Base-by-base conservation (phyloP, 1,139 yeast genomes). In the Blastobotrys aristatus region DNA sequence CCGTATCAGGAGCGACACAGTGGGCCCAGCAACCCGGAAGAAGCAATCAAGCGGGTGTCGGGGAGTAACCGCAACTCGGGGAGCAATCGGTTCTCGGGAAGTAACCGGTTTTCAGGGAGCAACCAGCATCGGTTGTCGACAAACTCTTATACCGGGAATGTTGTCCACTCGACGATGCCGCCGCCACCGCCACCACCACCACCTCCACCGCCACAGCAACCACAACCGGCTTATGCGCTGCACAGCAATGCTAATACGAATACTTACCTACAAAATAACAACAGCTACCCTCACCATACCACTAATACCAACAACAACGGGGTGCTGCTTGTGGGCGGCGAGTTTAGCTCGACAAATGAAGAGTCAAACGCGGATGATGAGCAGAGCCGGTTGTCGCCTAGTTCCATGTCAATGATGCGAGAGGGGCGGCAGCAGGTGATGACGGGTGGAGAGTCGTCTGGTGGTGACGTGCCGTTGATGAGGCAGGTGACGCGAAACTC, bases 281-380 rank as follows among this genome's bases (percentile, higher is more conserved):
- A 33, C 22, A 33, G 14, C 14, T 6, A 5, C 5, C 5, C 5
- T 10, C 10, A 16, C 24, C 16, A 21, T 18, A n/a, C n/a, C 24
- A 34, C 22, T 14, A 34, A 34, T 13, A 24, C 38, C 21, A 26
- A 37, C n/a, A 37, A 14, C 18, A 29, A 22, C 22, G 40, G 40
- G 4, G 42, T 39, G 7, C 22, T 39, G 21, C 21, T 39, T 8
- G 33, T 27, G 4, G 42, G 42, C 4, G 42, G 42, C 3, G 42
- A 39, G 14, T 39, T 26, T 21, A 39, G 34, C 3, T 39, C 42
- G 4, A 10, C 22, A 4, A 21, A 29, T 14, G 42, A 34, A 3
- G 27, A 24, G 27, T 24, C 27, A 5, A 5, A 26, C 3, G 34
- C 42, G 2, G 42, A 27, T 3, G 42, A 39, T 14, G 42, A 39